Evolutionary conservation across 495 filamentous ascomycete species (phyloP).

Genomic region (Pyrenula massariospora): DNA sequence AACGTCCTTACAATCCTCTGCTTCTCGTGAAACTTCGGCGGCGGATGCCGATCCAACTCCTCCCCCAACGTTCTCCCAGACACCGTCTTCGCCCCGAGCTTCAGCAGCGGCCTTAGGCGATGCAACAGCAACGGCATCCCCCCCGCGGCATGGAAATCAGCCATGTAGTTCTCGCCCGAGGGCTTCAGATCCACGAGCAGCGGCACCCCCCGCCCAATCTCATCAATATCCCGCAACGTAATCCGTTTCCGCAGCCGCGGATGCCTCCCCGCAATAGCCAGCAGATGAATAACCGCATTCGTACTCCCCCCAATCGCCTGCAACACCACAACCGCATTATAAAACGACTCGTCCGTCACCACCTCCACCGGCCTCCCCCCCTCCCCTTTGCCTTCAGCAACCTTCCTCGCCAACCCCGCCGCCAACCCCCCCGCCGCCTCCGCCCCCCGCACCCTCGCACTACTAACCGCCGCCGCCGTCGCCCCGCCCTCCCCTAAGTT

Average conservation of each 20-base stretch:
- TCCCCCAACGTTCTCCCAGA: conserved; percentile 48
- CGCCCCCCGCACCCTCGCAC: conserved; percentile 48
- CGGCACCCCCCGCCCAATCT: conserved; percentile 46
- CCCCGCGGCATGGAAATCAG: conserved; percentile 57
- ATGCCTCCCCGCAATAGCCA: conserved; percentile 53
- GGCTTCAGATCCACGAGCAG: conserved; percentile 57
- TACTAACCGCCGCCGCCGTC: conserved; percentile 53
- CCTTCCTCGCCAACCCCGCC: conserved; percentile 27
- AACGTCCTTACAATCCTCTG: conserved; percentile 39
- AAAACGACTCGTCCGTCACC: conserved; percentile 47
- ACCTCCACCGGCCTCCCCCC: conserved; percentile 39
- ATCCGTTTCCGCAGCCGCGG: conserved; percentile 40
- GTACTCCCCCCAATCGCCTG: conserved; percentile 61
- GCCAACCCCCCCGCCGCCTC: conserved; percentile 51
- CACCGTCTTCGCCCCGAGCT: conserved; percentile 44
- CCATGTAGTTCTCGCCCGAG: conserved; percentile 60
- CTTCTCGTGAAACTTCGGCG: conserved; percentile 27
- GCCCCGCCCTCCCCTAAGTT: conserved; percentile 44
- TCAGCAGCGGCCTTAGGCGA: conserved; percentile 42
- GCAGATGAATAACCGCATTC: conserved; percentile 54
- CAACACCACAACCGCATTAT: conserved; percentile 56
- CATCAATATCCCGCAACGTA: conserved; percentile 44
- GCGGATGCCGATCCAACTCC: conserved; percentile 32
- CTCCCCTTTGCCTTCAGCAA: not conserved
- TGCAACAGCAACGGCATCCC: conserved; percentile 50